Evolutionary conservation across 352 stramenopile species (phyloP).

Genomic region (Globisporangium splendens): DNA sequence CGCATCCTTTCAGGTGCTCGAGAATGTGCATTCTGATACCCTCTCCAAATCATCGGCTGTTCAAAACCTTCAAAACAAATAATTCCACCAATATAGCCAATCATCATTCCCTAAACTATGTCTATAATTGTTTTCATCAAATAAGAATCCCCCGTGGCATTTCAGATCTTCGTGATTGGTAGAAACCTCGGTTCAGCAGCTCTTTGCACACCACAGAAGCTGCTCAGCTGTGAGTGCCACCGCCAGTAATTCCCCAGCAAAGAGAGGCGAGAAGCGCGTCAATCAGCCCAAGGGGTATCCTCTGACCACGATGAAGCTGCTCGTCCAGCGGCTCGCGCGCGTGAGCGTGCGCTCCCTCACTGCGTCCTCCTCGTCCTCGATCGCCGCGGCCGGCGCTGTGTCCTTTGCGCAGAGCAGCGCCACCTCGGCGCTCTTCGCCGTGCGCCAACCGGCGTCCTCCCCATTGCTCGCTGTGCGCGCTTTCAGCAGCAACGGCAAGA

Average conservation of each 20-base stretch:
- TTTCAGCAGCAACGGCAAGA: conserved; percentile 26
- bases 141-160: too few species aligned
- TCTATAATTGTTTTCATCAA: too few species aligned
- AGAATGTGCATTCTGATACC: not conserved
- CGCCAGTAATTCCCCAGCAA: too few species aligned
- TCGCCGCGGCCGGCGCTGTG: conserved; percentile 3
- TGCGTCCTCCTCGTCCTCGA: conserved; percentile 1
- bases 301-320: conserved; percentile 17
- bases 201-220: too few species aligned
- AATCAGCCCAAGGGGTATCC: not conserved
- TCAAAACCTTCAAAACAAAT: not conserved
- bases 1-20: too few species aligned
- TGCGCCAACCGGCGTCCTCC: conserved; percentile 9
- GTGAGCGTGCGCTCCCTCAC: conserved; percentile 12
- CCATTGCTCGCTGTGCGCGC: conserved; percentile 19
- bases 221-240: too few species aligned
- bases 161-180: too few species aligned
- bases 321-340: conserved; percentile 24
- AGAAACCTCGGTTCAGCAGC: too few species aligned
- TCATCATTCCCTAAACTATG: too few species aligned
- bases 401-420: conserved; percentile 12
- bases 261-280: too few species aligned
- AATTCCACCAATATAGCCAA: not conserved
- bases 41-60: not conserved
- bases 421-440: conserved; percentile 4